Conservation (phyloP, 1,284 basidiomycete species). For the Vanrija sp. region DNA sequence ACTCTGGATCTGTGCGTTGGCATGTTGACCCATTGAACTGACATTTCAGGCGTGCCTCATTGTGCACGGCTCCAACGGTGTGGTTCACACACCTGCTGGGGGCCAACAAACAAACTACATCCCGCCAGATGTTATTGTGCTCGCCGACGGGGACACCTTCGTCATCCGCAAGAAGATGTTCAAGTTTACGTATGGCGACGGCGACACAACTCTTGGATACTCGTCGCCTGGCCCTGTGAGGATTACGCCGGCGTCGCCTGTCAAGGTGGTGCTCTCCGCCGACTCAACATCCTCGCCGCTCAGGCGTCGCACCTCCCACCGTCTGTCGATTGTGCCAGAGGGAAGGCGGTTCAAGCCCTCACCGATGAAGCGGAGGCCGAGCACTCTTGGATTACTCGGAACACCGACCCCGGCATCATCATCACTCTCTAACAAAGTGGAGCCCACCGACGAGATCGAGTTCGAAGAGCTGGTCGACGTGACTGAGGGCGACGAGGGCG, state of each 20-base stretch:
- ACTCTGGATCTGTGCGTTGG: constrained; percentile 31
- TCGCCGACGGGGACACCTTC: constrained; percentile 38
- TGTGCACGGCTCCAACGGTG: constrained; percentile 38
- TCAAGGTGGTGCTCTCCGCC: background rate
- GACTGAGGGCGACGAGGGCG: constrained; percentile 37
- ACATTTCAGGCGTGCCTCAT: constrained; percentile 32
- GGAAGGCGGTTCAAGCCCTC: constrained; percentile 41
- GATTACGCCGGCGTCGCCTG: constrained; percentile 1
- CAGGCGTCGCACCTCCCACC: constrained; percentile 26
- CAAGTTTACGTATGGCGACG: constrained; percentile 39
- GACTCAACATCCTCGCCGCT: constrained; percentile 1
- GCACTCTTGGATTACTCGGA: background rate
- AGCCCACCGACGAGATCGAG: constrained; percentile 2
- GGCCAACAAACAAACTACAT: constrained; percentile 13
- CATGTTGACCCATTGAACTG: background rate
- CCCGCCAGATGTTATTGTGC: constrained; percentile 21
- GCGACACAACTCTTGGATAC: background rate
- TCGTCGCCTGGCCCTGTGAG: background rate
- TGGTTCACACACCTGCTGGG: constrained; percentile 20
- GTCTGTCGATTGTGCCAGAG: constrained; percentile 39
- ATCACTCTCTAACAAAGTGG: constrained; percentile 10
- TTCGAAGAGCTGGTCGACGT: constrained; percentile 23
- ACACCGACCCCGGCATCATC: constrained; percentile 4
- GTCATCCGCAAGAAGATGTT: constrained; percentile 43
- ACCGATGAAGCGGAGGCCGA: constrained; percentile 20